Evolutionary conservation across 2,329 filamentous ascomycete genomes (phyloP).

Genomic region (Alternaria sp.): DNA sequence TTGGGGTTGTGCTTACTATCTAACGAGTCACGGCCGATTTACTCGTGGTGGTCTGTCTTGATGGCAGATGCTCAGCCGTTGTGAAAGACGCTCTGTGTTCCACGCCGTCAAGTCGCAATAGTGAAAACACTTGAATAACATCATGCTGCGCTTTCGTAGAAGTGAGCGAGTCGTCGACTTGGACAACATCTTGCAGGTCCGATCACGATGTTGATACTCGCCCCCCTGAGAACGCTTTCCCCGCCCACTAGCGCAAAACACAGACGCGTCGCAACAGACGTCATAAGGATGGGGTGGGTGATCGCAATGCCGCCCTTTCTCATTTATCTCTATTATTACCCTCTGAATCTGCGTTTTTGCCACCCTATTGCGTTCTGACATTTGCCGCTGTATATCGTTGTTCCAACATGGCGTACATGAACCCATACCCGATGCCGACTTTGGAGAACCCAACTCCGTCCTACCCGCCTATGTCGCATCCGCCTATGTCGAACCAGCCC

Average conservation of each 20-base stretch:
- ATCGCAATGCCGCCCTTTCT: neutral
- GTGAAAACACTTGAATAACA: neutral
- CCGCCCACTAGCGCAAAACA: neutral
- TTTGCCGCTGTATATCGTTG: too few relatives aligned
- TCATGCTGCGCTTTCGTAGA: too few relatives aligned
- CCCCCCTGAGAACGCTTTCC: neutral
- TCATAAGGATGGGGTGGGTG: neutral
- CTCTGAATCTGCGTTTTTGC: neutral
- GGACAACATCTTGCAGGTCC: neutral
- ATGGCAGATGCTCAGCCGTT: too few relatives aligned
- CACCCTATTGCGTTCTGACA: neutral
- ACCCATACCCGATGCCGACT: neutral
- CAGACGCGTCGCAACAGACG: slow-evolving; percentile 1
- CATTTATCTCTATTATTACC: neutral
- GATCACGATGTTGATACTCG: neutral
- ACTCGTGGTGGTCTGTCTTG: neutral
- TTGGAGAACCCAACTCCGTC: neutral
- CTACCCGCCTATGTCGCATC: neutral
- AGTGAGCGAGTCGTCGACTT: too few relatives aligned
- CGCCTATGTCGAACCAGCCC: too few relatives aligned
- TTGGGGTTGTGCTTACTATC: neutral
- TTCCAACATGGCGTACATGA: neutral
- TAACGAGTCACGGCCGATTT: neutral
- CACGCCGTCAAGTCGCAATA: neutral
- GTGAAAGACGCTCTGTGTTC: accelerated